Base-by-base conservation (phyloP, 108 stramenopile genomes). In the Schizochytrium sp. region DNA sequence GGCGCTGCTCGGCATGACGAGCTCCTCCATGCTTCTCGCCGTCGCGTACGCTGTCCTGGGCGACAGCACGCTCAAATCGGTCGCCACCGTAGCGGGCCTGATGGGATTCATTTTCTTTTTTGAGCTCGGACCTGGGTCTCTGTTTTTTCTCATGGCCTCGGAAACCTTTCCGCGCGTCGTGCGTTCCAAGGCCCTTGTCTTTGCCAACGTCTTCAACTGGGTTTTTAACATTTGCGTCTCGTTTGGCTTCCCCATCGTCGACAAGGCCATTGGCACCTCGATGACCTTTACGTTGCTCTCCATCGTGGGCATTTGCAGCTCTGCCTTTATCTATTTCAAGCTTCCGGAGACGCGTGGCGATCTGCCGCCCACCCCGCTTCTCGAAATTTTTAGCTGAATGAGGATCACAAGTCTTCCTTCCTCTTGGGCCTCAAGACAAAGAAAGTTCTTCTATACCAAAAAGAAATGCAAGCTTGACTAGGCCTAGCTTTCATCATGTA, bases 101-200 rank as follows among this genome's bases (percentile, higher is more conserved):
- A 83, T 83, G 76, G 76, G 76, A 28, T 83, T 83, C 23, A 53
- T 83, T 23, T 53, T 83, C 45, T 83, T 53, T 34, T 83, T 83
- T 23, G 76, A 83, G 23, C 18, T 83, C 48, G 76, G 76, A 0
- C 76, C 76, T 34, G 76, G 76, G 48, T 47, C 76, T 0, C 51
- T 83, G 3, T 83, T 83, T 45, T 83, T 83, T 53, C 51, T 83
- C n/a, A 47, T 83, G 76, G 76, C 76, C n/a, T 47, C 76, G n/a
- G 76, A 83, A 34, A 83, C 76, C 51, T 83, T 83, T 53, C 76
- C 76, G 48, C 76, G 51, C 51, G 48, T 53, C 4, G 76, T 83
- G n/a, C 45, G 76, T 12, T 83, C 76, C n/a, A 47, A 53, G 45
- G 76, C 48, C 10, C 76, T 83, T 12, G 76, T 83, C 51, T 28